Percentiles rank a stretch among this genome's conserved stretches.
Evolutionary conservation across 257 asterid genomes (phyloP).

Genomic region (Hygrophila difformis): DNA sequence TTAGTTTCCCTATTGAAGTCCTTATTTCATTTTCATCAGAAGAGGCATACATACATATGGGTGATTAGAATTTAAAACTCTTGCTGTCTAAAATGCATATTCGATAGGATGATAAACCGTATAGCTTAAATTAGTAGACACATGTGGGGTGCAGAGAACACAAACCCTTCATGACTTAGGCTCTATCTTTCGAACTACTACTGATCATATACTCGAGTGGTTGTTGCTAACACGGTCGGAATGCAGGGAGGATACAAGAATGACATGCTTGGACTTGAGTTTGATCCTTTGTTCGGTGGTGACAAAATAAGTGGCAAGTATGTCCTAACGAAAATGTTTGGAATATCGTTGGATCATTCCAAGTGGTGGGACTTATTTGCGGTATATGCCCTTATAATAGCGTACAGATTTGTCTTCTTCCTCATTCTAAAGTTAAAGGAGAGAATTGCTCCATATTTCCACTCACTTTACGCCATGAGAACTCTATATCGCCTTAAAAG

Average conservation of each 20-base stretch:
- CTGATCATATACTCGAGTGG: background rate
- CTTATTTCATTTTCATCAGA: background rate
- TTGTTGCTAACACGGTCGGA: background rate
- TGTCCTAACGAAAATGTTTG: constrained; percentile 41
- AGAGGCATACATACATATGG: background rate
- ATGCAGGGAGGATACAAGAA: constrained; percentile 38
- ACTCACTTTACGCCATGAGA: constrained; percentile 42
- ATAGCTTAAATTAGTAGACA: background rate
- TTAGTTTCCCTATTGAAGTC: too few species aligned
- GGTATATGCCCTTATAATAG: constrained; percentile 38
- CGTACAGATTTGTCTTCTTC: constrained; percentile 57
- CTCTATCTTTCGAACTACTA: background rate
- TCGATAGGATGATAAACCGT: too few species aligned
- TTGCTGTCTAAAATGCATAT: background rate
- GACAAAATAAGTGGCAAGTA: constrained; percentile 55
- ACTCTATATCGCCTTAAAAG: constrained; percentile 21
- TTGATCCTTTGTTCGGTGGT: constrained; percentile 61
- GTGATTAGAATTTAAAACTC: background rate
- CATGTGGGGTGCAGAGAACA: background rate
- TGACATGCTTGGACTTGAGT: constrained; percentile 59
- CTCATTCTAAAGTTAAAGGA: constrained; percentile 46
- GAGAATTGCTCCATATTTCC: constrained; percentile 33
- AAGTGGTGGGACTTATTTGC: constrained; percentile 84
- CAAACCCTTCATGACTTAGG: background rate
- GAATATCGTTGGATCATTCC: constrained; percentile 56